Conservation (phyloP, 2,329 filamentous ascomycete genomes). For the Colletotrichum tropicicola region DNA sequence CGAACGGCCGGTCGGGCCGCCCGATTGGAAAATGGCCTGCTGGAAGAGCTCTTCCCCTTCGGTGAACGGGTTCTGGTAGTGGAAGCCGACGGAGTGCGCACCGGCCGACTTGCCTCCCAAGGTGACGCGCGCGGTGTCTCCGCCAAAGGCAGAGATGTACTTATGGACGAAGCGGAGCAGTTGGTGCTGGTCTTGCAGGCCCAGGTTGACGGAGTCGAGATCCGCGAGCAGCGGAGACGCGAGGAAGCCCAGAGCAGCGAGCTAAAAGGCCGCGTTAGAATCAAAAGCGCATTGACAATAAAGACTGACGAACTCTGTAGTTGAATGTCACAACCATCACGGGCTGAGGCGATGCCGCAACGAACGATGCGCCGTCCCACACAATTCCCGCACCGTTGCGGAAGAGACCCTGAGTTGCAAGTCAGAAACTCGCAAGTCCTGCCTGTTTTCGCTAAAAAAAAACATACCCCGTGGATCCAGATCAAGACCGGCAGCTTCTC, state of each 20-base stretch:
- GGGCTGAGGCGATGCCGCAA: constrained; percentile 35
- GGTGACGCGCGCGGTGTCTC: constrained; percentile 59
- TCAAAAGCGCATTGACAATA: too few relatives aligned
- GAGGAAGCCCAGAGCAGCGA: constrained; percentile 46
- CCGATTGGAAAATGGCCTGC: constrained; percentile 46
- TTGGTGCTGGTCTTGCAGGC: constrained; percentile 61
- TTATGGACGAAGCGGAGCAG: constrained; percentile 62
- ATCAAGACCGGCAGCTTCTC: constrained; percentile 31
- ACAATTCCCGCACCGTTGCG: constrained; percentile 19
- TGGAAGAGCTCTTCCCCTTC: constrained; percentile 41
- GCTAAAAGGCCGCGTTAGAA: not conserved
- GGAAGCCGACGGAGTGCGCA: constrained; percentile 46
- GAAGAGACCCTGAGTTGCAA: not conserved
- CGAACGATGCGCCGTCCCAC: constrained; percentile 34
- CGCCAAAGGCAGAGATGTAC: constrained; percentile 62
- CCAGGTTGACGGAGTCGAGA: constrained; percentile 56
- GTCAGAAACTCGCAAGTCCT: not conserved
- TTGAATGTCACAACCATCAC: constrained; percentile 39
- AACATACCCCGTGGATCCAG: constrained; percentile 29
- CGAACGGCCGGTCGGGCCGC: constrained; percentile 45
- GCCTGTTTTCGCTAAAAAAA: not conserved
- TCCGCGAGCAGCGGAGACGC: constrained; percentile 51
- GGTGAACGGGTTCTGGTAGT: constrained; percentile 47
- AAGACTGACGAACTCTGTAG: constrained; percentile 32
- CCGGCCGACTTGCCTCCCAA: constrained; percentile 66